Evolutionary conservation across 305 asterid species (phyloP).

Genomic region (Fraxinus xanthoxyloides): DNA sequence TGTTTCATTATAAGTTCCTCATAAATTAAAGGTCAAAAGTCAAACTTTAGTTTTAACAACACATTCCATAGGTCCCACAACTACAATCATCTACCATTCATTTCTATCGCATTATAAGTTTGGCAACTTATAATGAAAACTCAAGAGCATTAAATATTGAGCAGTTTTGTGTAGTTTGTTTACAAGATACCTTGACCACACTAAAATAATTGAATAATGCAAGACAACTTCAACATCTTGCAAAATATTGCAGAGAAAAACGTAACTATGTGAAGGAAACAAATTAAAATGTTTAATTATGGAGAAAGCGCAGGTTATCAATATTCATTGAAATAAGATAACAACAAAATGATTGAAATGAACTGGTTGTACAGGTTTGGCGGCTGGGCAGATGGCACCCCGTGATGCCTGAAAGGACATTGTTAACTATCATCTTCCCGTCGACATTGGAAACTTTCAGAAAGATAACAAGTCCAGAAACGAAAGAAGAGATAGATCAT

Average conservation of each 20-base stretch:
- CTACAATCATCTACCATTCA: neutral
- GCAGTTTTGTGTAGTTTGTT: neutral
- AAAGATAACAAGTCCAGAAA: neutral
- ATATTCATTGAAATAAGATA: neutral
- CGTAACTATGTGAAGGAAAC: neutral
- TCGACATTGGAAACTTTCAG: neutral
- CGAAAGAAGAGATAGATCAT: neutral
- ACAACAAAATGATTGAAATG: neutral
- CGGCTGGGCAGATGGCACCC: neutral
- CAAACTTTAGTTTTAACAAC: neutral
- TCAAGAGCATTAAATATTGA: neutral
- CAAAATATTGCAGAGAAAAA: neutral
- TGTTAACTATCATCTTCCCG: neutral
- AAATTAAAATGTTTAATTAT: neutral
- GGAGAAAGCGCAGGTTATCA: neutral
- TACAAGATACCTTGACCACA: neutral
- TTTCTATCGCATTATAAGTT: neutral
- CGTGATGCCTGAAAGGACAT: neutral
- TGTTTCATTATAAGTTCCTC: neutral
- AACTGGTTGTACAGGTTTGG: neutral
- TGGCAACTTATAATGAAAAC: neutral
- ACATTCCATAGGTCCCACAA: neutral
- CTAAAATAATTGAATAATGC: neutral
- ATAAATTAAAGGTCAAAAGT: neutral
- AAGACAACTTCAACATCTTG: neutral